Evolutionary conservation across 371 early-diverging fungal species (phyloP).

Genomic region (Mortierella sp.): DNA sequence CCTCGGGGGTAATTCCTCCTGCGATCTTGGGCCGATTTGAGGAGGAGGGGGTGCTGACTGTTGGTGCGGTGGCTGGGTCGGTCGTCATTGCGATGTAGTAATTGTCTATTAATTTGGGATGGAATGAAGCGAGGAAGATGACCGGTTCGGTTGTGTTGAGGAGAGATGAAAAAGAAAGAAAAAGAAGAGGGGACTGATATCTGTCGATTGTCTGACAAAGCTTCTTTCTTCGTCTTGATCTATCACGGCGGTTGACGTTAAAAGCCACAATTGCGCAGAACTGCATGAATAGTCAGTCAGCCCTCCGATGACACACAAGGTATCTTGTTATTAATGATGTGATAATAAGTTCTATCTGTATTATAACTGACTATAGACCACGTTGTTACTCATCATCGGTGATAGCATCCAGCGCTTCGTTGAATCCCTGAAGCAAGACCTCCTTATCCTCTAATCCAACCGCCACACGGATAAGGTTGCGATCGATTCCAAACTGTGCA

Average conservation of each 20-base stretch:
- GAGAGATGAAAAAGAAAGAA: background rate
- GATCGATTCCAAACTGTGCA: slow-evolving; percentile 81
- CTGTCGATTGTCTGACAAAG: background rate
- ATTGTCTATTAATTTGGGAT: background rate
- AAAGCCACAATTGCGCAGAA: slow-evolving; percentile 13
- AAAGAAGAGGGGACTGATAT: background rate
- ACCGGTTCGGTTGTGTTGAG: background rate
- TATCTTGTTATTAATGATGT: background rate
- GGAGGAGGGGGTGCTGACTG: slow-evolving; percentile 1
- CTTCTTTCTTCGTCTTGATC: background rate
- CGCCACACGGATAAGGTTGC: slow-evolving; percentile 86
- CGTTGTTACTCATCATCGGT: slow-evolving; percentile 13
- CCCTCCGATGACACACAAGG: background rate
- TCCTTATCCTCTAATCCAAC: slow-evolving; percentile 89
- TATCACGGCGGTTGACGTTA: background rate
- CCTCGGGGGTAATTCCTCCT: slow-evolving; percentile 64
- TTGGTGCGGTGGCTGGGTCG: slow-evolving; percentile 17
- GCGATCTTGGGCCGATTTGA: slow-evolving; percentile 67
- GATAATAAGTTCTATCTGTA: background rate
- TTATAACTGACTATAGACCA: background rate
- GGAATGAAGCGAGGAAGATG: background rate
- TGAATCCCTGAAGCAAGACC: slow-evolving; percentile 74
- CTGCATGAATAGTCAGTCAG: background rate
- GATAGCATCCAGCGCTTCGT: slow-evolving; percentile 78
- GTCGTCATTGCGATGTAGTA: slow-evolving; percentile 8